phyloP scores from a whole-genome alignment of 306 rosid species.

The Glycine latifolia region DNA sequence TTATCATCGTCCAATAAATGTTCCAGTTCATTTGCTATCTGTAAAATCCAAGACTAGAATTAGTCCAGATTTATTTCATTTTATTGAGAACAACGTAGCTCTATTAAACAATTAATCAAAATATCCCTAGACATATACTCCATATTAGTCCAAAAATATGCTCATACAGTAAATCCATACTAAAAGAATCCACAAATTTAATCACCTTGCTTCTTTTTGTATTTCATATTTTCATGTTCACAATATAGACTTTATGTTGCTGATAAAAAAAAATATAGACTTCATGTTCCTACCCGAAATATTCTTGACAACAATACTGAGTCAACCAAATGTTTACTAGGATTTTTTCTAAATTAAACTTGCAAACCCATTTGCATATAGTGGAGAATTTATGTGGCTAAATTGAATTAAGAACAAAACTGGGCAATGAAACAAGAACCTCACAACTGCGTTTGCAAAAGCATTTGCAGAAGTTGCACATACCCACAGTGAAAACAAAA shows the following conservation, averaged over 20 bases:
- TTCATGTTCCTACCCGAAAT: background rate
- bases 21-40: slow-evolving; percentile 82
- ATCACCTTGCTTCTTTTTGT: background rate
- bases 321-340: background rate
- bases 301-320: background rate
- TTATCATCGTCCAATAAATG: slow-evolving; percentile 80
- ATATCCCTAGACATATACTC: slow-evolving; percentile 1
- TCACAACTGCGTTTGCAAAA: background rate
- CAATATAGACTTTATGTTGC: background rate
- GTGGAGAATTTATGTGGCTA: background rate
- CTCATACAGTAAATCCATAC: background rate
- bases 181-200: background rate
- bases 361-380: background rate
- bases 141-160: background rate
- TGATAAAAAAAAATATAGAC: no score
- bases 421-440: background rate
- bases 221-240: background rate
- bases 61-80: background rate
- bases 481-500: background rate
- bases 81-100: background rate
- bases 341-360: background rate
- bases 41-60: slow-evolving; percentile 22
- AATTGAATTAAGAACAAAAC: background rate
- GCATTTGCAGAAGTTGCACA: background rate
- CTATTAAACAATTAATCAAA: background rate